Conservation (phyloP, 768 basidiomycete species). For the Leccinum obscurum region DNA sequence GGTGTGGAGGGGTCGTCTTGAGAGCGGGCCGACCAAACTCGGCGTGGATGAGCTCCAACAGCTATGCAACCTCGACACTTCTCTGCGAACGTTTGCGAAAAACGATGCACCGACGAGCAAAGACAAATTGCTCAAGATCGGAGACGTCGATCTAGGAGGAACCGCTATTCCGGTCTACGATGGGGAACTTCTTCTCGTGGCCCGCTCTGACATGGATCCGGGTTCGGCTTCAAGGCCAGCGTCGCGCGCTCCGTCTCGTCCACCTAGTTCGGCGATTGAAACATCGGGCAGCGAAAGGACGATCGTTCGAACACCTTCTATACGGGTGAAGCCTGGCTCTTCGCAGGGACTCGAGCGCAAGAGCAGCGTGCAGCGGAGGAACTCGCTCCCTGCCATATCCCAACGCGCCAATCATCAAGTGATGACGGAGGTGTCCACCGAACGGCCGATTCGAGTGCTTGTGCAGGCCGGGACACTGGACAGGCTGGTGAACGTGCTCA, state of each 20-base stretch:
- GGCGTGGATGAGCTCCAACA: conserved; percentile 59
- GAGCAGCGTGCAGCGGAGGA: conserved; percentile 69
- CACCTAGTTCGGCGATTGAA: conserved; percentile 62
- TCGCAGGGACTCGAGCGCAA: conserved; percentile 75
- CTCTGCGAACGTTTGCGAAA: conserved; percentile 34
- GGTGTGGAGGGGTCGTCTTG: conserved; percentile 65
- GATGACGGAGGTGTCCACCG: conserved; percentile 61
- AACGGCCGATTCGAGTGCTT: conserved; percentile 71
- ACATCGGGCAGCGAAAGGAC: conserved; percentile 38
- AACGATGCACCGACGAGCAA: conserved; percentile 19
- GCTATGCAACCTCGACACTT: conserved; percentile 52
- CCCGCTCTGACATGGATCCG: conserved; percentile 53
- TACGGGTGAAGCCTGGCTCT: conserved; percentile 72
- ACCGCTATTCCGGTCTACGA: conserved; percentile 73
- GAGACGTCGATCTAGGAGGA: conserved; percentile 54
- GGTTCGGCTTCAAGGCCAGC: conserved; percentile 51
- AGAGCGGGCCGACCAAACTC: conserved; percentile 51
- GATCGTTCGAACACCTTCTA: conserved; percentile 65
- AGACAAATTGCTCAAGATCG: conserved; percentile 34
- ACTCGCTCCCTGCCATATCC: conserved; percentile 77
- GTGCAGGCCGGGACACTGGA: conserved; percentile 80
- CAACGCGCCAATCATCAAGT: conserved; percentile 58
- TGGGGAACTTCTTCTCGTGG: conserved; percentile 71
- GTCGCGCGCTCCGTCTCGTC: conserved; percentile 66
- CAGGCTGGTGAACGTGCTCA: conserved; percentile 69